These are phyloP conservation scores for Dichotomopilus funicola DNA, from an alignment of 2,329 filamentous ascomycete species.

Conservation along the genomic window DNA sequence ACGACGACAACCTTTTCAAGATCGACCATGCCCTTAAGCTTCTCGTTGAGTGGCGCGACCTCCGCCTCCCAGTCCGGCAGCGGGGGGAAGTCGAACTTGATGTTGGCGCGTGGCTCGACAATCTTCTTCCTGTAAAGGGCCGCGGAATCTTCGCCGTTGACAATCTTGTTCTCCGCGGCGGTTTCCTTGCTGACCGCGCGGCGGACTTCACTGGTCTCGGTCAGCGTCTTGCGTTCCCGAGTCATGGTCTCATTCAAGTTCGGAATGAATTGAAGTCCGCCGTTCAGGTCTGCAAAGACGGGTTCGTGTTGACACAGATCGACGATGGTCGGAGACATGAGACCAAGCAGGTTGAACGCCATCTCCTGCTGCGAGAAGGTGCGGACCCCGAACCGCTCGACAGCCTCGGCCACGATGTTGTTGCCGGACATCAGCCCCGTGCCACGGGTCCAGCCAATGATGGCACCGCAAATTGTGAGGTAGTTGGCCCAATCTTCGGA, in stretches of 20 bases:
- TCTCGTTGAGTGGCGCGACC: constrained; percentile 77
- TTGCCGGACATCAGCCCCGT: constrained; percentile 97
- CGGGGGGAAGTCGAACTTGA: constrained; percentile 92
- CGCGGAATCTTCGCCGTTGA: constrained; percentile 91
- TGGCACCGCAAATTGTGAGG: constrained; percentile 94
- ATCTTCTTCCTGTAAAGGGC: constrained; percentile 90
- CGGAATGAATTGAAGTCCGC: constrained; percentile 93
- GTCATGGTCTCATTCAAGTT: constrained; percentile 94
- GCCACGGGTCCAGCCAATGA: constrained; percentile 98
- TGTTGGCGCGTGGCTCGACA: constrained; percentile 89
- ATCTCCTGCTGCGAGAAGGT: constrained; percentile 99
- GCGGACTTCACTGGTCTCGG: constrained; percentile 89
- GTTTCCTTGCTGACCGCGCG: constrained; percentile 93
- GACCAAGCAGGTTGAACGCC: constrained; percentile 95
- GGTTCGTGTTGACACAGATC: constrained; percentile 94
- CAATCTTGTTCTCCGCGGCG: constrained; percentile 90
- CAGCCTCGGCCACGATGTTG: constrained; percentile 94
- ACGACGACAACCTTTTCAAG: constrained; percentile 97
- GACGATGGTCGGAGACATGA: constrained; percentile 91
- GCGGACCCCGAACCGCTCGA: constrained; percentile 92
- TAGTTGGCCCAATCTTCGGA: constrained; percentile 97
- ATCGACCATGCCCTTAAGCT: constrained; percentile 96
- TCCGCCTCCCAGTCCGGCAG: constrained; percentile 90
- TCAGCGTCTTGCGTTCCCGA: constrained; percentile 86
- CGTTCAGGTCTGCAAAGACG: constrained; percentile 95